Evolutionary conservation across 495 filamentous ascomycete genomes (phyloP).

Genomic region (Pyrenula aspistea): DNA sequence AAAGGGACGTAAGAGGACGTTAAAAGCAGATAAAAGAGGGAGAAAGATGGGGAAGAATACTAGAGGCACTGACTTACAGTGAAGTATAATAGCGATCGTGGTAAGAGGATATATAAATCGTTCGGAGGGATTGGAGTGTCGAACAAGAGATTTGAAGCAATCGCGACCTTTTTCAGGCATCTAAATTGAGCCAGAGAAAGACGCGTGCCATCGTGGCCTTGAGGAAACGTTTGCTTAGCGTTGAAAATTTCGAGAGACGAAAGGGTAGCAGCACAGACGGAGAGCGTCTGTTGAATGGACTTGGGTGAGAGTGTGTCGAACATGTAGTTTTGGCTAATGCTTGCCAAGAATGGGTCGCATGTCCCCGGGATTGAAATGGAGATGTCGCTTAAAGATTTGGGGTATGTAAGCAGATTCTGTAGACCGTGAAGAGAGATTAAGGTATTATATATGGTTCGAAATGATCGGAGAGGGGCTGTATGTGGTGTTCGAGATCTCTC

Average conservation of each 20-base stretch:
- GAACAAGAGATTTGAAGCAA: not conserved
- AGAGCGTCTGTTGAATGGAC: not conserved
- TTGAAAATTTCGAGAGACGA: not conserved
- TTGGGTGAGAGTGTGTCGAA: not conserved
- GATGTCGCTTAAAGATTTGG: not conserved
- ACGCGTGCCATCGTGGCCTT: not conserved
- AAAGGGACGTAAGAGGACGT: not conserved
- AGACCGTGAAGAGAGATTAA: not conserved
- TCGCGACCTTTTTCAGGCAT: not conserved
- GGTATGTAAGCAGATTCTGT: not conserved
- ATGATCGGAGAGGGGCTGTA: not conserved
- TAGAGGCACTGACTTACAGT: not conserved
- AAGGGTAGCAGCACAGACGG: not conserved
- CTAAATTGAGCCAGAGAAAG: not conserved
- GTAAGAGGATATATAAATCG: not conserved
- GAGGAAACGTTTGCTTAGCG: not conserved
- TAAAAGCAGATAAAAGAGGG: not conserved
- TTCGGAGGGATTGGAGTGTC: not conserved
- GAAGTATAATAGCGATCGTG: not conserved
- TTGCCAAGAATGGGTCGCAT: not conserved
- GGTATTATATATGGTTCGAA: not conserved
- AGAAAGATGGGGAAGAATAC: not conserved
- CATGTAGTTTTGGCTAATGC: not conserved
- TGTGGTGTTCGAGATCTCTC: not conserved
- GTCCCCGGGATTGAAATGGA: not conserved